Conservation (phyloP, 441 rosid genomes). For the Gossypium schwendimanii region DNA sequence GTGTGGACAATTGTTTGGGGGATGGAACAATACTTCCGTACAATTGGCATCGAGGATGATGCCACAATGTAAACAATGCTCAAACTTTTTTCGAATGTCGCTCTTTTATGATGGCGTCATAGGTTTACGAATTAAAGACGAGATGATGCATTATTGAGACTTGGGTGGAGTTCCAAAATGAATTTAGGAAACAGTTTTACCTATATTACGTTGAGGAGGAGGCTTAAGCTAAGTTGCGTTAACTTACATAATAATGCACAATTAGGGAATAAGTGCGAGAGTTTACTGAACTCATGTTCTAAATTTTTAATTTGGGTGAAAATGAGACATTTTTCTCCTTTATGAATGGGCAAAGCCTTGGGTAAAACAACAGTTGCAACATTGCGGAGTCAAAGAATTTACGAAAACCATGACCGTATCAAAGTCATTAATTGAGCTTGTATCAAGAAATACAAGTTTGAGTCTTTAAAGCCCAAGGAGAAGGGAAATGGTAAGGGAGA, state of each 20-base stretch:
- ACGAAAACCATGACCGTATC: background rate
- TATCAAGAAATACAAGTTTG: background rate
- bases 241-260: background rate
- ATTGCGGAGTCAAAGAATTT: background rate
- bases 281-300: background rate
- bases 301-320: background rate
- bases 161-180: background rate
- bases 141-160: background rate
- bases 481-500: background rate
- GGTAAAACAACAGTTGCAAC: background rate
- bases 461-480: background rate
- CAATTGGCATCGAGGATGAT: background rate
- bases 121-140: background rate
- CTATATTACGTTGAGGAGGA: background rate
- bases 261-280: background rate
- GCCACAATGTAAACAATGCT: background rate
- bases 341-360: background rate
- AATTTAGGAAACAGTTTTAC: background rate
- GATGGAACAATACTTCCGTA: background rate
- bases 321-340: background rate
- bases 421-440: background rate
- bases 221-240: background rate
- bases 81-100: too few species aligned
- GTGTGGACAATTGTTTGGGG: background rate
- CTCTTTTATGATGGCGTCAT: background rate